Evolutionary conservation across 495 filamentous ascomycete genomes (phyloP).

Genomic region (Aspergillus mulundensis): DNA sequence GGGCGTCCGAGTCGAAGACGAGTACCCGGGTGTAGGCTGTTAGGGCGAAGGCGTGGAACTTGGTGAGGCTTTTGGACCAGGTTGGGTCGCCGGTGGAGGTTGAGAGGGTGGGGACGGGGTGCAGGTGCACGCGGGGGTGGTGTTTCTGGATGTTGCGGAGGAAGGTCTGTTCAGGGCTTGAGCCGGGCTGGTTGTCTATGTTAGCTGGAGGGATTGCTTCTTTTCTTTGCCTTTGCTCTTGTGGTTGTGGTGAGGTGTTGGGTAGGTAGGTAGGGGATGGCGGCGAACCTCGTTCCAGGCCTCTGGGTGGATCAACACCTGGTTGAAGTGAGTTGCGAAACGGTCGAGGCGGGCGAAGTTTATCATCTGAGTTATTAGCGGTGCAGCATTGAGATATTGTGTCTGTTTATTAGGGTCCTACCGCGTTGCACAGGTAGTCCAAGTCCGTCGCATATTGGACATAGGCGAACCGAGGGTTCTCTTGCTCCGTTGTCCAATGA

Average conservation of each 20-base stretch:
- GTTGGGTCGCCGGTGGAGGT: neutral
- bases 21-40: neutral
- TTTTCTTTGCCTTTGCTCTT: too few relatives aligned
- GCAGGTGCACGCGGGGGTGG: neutral
- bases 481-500: neutral
- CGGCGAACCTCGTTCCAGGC: neutral
- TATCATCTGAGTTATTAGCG: too few relatives aligned
- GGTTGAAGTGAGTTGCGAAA: neutral
- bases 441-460: neutral
- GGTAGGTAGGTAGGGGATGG: neutral
- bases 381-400: too few relatives aligned
- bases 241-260: neutral
- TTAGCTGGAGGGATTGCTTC: too few relatives aligned
- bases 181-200: too few relatives aligned
- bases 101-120: neutral
- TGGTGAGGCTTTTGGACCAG: neutral
- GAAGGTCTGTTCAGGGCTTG: neutral
- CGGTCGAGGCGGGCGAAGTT: neutral
- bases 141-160: neutral
- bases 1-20: neutral
- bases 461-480: neutral
- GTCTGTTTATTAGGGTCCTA: neutral
- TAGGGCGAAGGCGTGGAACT: neutral
- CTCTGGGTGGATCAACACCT: neutral
- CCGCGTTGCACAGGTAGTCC: neutral